Evolutionary conservation across 2,329 filamentous ascomycete genomes (phyloP).

Genomic region (Escovopsis sp.): DNA sequence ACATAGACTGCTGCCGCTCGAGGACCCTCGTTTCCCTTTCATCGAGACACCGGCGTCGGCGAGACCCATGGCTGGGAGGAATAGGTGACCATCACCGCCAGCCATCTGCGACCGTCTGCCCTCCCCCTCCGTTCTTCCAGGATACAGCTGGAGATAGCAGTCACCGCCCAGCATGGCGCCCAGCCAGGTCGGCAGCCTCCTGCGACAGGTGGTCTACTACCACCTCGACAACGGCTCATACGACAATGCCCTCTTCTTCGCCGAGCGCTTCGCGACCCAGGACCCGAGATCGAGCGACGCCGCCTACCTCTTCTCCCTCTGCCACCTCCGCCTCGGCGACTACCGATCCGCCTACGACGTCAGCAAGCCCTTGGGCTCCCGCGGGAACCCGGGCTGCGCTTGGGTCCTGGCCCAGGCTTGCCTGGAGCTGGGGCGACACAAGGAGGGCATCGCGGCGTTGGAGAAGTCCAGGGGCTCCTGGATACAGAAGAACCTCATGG

Average conservation of each 20-base stretch:
- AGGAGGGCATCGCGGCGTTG: slow-evolving; percentile 69
- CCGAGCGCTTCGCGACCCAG: slow-evolving; percentile 71
- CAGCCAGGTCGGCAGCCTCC: slow-evolving; percentile 33
- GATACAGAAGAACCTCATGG: slow-evolving; percentile 61
- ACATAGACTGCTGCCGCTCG: too few relatives aligned
- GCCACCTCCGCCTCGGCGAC: slow-evolving; percentile 70
- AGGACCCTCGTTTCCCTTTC: too few relatives aligned
- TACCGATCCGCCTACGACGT: slow-evolving; percentile 75
- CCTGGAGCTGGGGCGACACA: slow-evolving; percentile 60
- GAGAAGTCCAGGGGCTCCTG: slow-evolving; percentile 71
- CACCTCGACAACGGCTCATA: slow-evolving; percentile 80
- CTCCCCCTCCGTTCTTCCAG: too few relatives aligned
- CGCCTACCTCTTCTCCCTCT: slow-evolving; percentile 69
- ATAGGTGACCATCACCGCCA: slow-evolving; percentile 9
- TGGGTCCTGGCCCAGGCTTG: slow-evolving; percentile 89
- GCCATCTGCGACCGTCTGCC: slow-evolving; percentile 2
- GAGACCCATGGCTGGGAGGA: slow-evolving; percentile 14
- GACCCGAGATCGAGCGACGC: slow-evolving; percentile 72
- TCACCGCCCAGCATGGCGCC: slow-evolving; percentile 33
- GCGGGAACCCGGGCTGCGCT: slow-evolving; percentile 73
- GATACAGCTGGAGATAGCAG: too few relatives aligned
- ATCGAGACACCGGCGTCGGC: not conserved
- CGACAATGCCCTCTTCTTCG: slow-evolving; percentile 86
- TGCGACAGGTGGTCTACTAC: slow-evolving; percentile 48
- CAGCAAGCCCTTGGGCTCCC: slow-evolving; percentile 54